Percentiles rank a stretch among this genome's conserved stretches.
phyloP scores from a whole-genome alignment of 2,329 filamentous ascomycete genomes.

The Neoscytalidium dimidiatum region DNA sequence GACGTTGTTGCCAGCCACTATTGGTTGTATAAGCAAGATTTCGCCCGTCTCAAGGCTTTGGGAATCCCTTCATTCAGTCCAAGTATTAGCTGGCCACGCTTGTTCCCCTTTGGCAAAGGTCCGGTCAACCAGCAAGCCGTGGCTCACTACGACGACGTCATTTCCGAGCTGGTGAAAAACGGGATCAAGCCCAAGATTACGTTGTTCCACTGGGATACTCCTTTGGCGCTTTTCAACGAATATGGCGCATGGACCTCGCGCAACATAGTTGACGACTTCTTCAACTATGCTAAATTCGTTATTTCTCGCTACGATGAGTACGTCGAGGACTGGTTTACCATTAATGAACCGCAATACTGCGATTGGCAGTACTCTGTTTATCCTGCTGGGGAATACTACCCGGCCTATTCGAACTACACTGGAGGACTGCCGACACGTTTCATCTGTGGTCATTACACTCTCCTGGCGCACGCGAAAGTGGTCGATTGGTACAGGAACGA shows the following conservation, averaged over 20 bases:
- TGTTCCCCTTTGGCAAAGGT: conserved; percentile 42
- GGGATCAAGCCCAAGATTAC: conserved; percentile 40
- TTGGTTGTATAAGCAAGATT: conserved; percentile 47
- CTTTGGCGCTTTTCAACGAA: conserved; percentile 43
- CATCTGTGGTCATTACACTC: conserved; percentile 47
- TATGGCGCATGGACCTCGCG: conserved; percentile 44
- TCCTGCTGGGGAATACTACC: conserved; percentile 47
- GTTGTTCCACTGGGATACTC: conserved; percentile 48
- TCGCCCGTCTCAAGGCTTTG: conserved; percentile 38
- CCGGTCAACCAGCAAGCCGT: conserved; percentile 39
- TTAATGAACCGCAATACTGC: conserved; percentile 49
- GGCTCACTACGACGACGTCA: conserved; percentile 43
- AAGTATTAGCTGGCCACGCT: conserved; percentile 41
- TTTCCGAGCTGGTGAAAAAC: conserved; percentile 36
- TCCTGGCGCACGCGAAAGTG: conserved; percentile 46
- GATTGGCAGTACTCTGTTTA: conserved; percentile 52
- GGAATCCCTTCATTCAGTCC: conserved; percentile 37
- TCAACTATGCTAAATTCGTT: conserved; percentile 46
- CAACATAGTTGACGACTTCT: conserved; percentile 44
- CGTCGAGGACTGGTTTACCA: conserved; percentile 44
- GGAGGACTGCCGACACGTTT: conserved; percentile 44
- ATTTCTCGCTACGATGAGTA: conserved; percentile 43
- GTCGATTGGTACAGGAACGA: conserved; percentile 49
- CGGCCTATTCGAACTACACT: conserved; percentile 45
- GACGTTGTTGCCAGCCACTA: conserved; percentile 46